Base-by-base conservation (phyloP, 306 rosid genomes). In the Malus asiatica region DNA sequence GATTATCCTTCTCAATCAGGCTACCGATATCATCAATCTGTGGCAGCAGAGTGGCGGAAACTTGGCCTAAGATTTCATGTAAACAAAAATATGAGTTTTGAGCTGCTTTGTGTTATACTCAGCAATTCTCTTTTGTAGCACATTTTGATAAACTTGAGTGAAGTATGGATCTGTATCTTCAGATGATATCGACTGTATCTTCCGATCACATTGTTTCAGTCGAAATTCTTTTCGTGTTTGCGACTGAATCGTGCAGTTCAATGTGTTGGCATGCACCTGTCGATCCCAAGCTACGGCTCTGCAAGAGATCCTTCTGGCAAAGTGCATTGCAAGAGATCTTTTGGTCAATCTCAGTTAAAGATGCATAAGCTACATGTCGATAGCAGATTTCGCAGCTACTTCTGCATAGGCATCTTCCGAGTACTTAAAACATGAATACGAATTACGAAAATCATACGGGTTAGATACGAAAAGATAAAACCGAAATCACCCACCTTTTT, bases 41-140 rank as follows among this genome's bases (percentile, higher is more conserved):
- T 95, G 99, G 97, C 99, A 92, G 88, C 97, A 95, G 81, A 91
- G 99, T 77, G 97, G 99, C 29, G 99, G 97, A 77, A 95, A 88
- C 84, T 79, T 95, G 73, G 77, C 89, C 0, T 90, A 79, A 90
- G 30, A 70, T 77, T 45, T 48, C 68, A 32, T 78, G 70, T 83
- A 77, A 33, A 69, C 20, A 59, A 62, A 60, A n/a, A 32, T 33
- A 2, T 38, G 68, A 58, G 74, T 73, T 81, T 68, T 52, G n/a
- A 35, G 65, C 33, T 5, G 65, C 65, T 51, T 23, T 77, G 73
- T 72, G 59, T 46, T 79, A 62, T 75, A 30, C n/a, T 55, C 33
- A 8, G 52, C 25, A 72, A 38, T 72, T 16, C 16, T 20, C 25
- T 57, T 22, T 35, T 20, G 1, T 3, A 57, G 1, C 61, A n/a